Evolutionary conservation across 805 yeast species (phyloP).

Genomic region (Spathaspora gorwiae): DNA sequence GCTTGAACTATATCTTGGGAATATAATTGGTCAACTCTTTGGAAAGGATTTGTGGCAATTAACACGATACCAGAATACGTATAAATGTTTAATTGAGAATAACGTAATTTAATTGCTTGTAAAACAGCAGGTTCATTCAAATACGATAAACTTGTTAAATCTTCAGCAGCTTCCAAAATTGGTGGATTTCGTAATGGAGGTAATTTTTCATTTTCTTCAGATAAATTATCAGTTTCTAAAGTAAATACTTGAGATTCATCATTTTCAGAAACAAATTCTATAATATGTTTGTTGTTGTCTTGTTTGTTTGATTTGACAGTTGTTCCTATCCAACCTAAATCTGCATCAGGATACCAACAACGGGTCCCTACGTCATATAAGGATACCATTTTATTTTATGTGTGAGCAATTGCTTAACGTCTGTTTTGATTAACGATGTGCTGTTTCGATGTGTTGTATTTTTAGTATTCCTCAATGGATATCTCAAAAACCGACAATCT

Average conservation of each 20-base stretch:
- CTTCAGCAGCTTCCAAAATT: constrained; percentile 88
- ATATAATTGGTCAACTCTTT: constrained; percentile 83
- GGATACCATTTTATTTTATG: constrained; percentile 10
- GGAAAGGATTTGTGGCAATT: constrained; percentile 95
- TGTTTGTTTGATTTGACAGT: constrained; percentile 44
- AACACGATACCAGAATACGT: constrained; percentile 96
- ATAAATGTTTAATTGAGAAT: constrained; percentile 84
- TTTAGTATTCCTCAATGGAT: too few relatives aligned
- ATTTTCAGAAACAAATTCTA: constrained; percentile 53
- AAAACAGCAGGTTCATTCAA: constrained; percentile 94
- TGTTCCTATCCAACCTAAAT: constrained; percentile 73
- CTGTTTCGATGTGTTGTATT: too few relatives aligned
- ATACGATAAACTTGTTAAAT: constrained; percentile 85
- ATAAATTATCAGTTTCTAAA: constrained; percentile 45
- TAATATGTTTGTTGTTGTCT: constrained; percentile 39
- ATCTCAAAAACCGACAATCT: too few relatives aligned
- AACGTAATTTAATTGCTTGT: constrained; percentile 87
- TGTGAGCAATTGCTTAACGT: background rate
- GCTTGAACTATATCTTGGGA: constrained; percentile 92
- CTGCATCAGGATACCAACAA: constrained; percentile 78
- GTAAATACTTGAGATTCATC: constrained; percentile 39
- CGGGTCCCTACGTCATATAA: constrained; percentile 44
- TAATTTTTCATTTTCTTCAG: constrained; percentile 52
- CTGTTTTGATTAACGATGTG: background rate
- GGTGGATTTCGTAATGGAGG: constrained; percentile 91